Evolutionary conservation across 495 filamentous ascomycete species (phyloP).

Genomic region (Penicillium flavigenum): DNA sequence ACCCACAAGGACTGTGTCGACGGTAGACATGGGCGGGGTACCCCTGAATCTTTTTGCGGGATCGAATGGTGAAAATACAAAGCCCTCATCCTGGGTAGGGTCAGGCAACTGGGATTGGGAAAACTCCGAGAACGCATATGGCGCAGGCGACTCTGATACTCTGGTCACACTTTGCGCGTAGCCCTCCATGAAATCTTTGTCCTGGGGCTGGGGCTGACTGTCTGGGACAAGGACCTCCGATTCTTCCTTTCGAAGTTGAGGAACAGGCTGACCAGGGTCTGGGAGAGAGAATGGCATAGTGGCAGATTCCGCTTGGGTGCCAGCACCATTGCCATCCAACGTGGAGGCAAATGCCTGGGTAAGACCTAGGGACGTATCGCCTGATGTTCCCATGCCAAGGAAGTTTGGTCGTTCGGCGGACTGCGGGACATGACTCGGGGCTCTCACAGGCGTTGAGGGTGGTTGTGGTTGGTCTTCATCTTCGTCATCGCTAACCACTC

Average conservation of each 20-base stretch:
- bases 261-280: conserved; percentile 49
- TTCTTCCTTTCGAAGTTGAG: conserved; percentile 43
- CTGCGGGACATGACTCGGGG: conserved; percentile 24
- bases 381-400: conserved; percentile 53
- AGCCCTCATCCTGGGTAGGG: conserved; percentile 84
- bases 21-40: conserved; percentile 60
- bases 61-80: conserved; percentile 59
- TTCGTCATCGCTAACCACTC: conserved; percentile 53
- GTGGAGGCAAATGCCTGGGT: conserved; percentile 94
- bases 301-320: conserved; percentile 41
- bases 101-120: conserved; percentile 66
- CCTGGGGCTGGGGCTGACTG: conserved; percentile 61
- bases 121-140: conserved; percentile 53
- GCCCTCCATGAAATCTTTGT: conserved; percentile 33
- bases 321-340: conserved; percentile 62
- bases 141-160: conserved; percentile 45
- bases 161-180: conserved; percentile 36
- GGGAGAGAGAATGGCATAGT: conserved; percentile 51
- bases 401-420: conserved; percentile 47
- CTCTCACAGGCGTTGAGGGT: conserved; percentile 37
- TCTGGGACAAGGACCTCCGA: conserved; percentile 62
- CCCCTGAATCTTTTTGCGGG: conserved; percentile 59
- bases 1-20: conserved; percentile 64
- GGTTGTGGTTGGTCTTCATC: conserved; percentile 44
- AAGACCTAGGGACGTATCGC: conserved; percentile 65